A percentile compares a stretch with the other conserved stretches of the same genome.
Conservation (phyloP, 108 stramenopile genomes). For the Cyclotella baltica region DNA sequence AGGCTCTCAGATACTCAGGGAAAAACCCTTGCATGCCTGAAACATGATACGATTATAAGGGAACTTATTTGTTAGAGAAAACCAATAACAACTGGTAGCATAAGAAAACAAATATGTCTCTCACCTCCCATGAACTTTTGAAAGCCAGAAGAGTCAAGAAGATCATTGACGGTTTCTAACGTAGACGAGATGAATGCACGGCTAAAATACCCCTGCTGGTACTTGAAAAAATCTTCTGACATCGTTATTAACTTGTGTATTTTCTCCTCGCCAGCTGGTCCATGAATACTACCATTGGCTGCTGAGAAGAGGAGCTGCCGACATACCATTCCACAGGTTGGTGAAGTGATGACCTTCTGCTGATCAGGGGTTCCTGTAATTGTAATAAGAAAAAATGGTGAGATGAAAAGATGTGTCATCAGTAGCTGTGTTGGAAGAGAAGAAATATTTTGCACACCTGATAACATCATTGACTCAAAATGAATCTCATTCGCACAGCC, state of each 20-base stretch:
- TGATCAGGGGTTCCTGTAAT: constrained; percentile 80
- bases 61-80: too few relatives aligned
- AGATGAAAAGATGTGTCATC: too few relatives aligned
- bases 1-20: constrained; percentile 75
- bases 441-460: constrained; percentile 29
- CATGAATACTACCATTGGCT: constrained; percentile 90
- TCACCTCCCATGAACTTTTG: constrained; percentile 87
- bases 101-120: constrained; percentile 1
- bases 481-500: constrained; percentile 88
- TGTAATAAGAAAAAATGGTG: neutral
- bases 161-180: constrained; percentile 63
- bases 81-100: neutral
- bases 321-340: constrained; percentile 65
- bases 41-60: neutral
- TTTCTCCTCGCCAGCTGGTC: constrained; percentile 81
- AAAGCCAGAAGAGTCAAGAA: constrained; percentile 82
- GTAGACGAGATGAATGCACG: constrained; percentile 78
- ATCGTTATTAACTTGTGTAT: constrained; percentile 80
- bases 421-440: neutral
- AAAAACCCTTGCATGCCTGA: constrained; percentile 58
- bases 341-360: constrained; percentile 59
- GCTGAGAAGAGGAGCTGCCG: constrained; percentile 88
- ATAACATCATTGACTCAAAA: constrained; percentile 80
- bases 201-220: constrained; percentile 90
- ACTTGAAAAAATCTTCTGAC: constrained; percentile 89